phyloP scores from a whole-genome alignment of 768 basidiomycete species.

The Scleroderma citrinum region DNA sequence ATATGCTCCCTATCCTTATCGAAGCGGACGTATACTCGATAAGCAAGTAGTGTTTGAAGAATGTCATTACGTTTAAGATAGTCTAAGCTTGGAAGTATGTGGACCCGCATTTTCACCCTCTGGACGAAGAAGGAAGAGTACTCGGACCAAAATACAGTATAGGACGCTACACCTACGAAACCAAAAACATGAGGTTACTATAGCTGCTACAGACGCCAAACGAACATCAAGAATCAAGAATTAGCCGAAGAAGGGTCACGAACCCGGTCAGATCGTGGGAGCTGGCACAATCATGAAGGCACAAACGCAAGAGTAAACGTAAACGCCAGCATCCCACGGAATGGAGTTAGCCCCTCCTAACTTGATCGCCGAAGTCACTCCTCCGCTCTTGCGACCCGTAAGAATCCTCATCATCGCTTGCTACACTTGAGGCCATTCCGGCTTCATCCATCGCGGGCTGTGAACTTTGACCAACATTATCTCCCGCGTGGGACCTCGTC shows the following conservation, averaged over 20 bases:
- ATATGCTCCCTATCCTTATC: neutral
- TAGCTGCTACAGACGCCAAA: neutral
- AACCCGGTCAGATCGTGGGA: neutral
- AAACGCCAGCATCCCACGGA: conserved; percentile 14
- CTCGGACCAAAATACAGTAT: neutral
- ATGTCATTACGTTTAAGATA: conserved; percentile 7
- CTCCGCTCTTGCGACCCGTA: conserved; percentile 31
- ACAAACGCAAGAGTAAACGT: conserved; percentile 12
- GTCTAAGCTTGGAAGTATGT: conserved; percentile 3
- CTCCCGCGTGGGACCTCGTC: conserved; percentile 18
- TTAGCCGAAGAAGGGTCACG: neutral
- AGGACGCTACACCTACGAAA: neutral
- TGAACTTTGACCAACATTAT: conserved; percentile 25
- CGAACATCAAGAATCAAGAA: neutral
- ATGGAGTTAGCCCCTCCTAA: conserved; percentile 29
- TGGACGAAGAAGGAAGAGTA: neutral
- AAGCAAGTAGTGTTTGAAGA: neutral
- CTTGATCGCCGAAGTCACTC: conserved; percentile 31
- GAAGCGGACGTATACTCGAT: conserved; percentile 2
- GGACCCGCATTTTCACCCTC: neutral
- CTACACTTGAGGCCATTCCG: conserved; percentile 21
- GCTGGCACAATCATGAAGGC: conserved; percentile 1
- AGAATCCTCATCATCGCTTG: conserved; percentile 30
- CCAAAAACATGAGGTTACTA: neutral
- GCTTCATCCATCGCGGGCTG: conserved; percentile 25